Evolutionary conservation across 148 eudicot species (phyloP), one percentile per base, ranked within the genome.

Genomic region (Spergularia marina): DNA sequence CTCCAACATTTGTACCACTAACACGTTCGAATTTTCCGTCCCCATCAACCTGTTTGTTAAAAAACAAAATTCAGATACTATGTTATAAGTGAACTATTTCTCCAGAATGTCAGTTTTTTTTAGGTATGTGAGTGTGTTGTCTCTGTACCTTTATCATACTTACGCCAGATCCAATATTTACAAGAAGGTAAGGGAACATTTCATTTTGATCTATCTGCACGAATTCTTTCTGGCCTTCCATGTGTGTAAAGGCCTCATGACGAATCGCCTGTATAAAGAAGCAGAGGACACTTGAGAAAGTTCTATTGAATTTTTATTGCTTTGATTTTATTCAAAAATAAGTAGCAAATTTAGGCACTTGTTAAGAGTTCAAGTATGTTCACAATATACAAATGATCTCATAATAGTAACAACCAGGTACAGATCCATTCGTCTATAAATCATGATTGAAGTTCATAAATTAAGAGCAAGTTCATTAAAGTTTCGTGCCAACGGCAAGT

Each of bases 1-100:
- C 98, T 62, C 98, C 98, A 69, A 95, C 98, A 84, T 95, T 95
- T 77, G 98, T 92, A 72, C 98, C 98, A 63, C 98, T 95, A 68
- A 95, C 92, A 76, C 98, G 91, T 83, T 95, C 84, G 78, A 89
- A 95, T 72, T 85, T 83, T 7, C 98, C 98, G 62, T 95, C 97
- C 55, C 97, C 96, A 66, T 95, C 98, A 64, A 95, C 98, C 98
- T 95, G 74, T 74, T 83, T 69, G 56, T 78, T 47, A 14, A 53
- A 82, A 25, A 53, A 67, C 66, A 75, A 57, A 63, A 10, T 0
- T 30, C 68, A 71, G 25, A 55, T 40, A 56, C 23, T 25, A 10
- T 12, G 4, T 40, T 39, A 36, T 58, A 54, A 74, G 67, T 34
- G 6, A 12, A 15, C 15, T 67, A 16, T 59, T 12, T 14, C 21